A percentile compares a stretch with the other conserved stretches of the same genome.
phyloP scores from a whole-genome alignment of 1,284 basidiomycete species.

The Gomphus sp. region DNA sequence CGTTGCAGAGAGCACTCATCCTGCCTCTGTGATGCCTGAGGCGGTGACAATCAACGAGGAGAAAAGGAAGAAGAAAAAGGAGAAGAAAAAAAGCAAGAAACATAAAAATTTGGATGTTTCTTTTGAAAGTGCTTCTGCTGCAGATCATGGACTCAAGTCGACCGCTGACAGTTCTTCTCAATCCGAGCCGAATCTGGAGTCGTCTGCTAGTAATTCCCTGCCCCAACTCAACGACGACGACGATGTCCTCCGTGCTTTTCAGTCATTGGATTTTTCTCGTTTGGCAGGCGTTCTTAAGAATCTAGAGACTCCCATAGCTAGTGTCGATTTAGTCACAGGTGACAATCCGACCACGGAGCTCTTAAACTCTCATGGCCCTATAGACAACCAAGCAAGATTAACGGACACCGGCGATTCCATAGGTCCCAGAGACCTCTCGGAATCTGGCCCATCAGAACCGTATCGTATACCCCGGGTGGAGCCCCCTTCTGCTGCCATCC shows the following conservation, averaged over 20 bases:
- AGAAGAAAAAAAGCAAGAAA: conserved; percentile 17
- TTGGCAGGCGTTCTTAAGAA: conserved; percentile 37
- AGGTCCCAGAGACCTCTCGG: background rate
- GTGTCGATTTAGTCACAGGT: background rate
- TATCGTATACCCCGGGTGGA: background rate
- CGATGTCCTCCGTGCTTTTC: conserved; percentile 59
- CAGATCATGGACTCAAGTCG: background rate
- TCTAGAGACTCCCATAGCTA: background rate
- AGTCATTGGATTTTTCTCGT: conserved; percentile 51
- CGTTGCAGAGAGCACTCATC: background rate
- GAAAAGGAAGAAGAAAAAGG: conserved; percentile 18
- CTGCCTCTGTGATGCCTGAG: background rate
- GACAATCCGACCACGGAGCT: background rate
- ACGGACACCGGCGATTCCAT: background rate
- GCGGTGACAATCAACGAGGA: conserved; percentile 13
- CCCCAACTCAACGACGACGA: conserved; percentile 32
- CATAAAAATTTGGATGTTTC: background rate
- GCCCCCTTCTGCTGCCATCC: background rate
- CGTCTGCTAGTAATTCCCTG: background rate
- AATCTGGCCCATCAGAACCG: background rate
- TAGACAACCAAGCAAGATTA: conserved; percentile 11
- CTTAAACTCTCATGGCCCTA: background rate
- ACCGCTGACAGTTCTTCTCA: background rate
- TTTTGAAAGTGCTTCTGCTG: background rate
- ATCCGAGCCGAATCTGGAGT: background rate